Evolutionary conservation across 2,329 filamentous ascomycete species (phyloP), one percentile per base, ranked within the genome.

Genomic region (Alternaria infectoria): DNA sequence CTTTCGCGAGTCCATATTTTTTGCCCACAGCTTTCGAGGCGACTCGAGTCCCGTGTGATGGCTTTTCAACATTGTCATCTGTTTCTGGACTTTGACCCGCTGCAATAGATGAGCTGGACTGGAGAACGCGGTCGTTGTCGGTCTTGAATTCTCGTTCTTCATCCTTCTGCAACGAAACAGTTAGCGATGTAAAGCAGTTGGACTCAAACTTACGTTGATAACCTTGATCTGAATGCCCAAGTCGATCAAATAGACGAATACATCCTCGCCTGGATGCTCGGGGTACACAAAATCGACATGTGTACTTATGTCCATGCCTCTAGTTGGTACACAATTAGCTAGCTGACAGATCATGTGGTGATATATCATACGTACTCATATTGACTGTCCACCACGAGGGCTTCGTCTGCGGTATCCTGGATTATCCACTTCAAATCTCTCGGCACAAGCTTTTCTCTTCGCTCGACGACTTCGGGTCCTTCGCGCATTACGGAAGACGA

Each of bases 151-250:
- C 32, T 40, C 0, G 0, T 1, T 40, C 32, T 0, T n/a, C 32
- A 1, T 40, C 32, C 1, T 0, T 0, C 32, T 40, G 32, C 8
- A 0, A 36, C 1, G 32, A 15, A 0, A n/a, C 0, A 1, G 0
- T 36, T 36, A 36, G 1, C 32, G 32, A 36, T 36, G 32, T 4
- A 0, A 32, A 32, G 0, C 0, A 32, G 0, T 32, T 32, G 30
- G 30, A 0, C 30, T 32, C 13, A 32, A 2, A 36, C 32, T 36
- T 2, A 36, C 32, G 0, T 36, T 36, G 0, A 1, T 36, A 0
- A 36, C 32, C 1, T 36, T 36, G 32, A 36, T 36, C 13, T 36
- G 32, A 2, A 36, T 0, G 32, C 32, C 32, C 32, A 15, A 1
- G 13, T 36, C 32, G 0, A 36, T 36, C 32, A 36, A 15, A n/a